Base-by-base conservation (phyloP, 495 filamentous ascomycete genomes). In the Pseudomonodictys pantanalensis region DNA sequence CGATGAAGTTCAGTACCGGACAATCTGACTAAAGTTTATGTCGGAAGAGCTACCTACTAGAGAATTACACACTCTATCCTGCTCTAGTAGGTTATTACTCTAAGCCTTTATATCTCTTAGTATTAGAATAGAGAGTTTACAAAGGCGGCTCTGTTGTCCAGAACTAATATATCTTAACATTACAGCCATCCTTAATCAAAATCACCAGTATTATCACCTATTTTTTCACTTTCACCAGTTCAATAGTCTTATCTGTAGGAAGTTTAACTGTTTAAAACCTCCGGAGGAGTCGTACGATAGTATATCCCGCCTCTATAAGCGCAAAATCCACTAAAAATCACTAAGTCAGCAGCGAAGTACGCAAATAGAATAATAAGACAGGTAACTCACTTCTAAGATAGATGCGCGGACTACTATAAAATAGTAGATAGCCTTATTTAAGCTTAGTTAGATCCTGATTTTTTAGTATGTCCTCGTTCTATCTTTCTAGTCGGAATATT, bases 301-400 rank as follows among this genome's bases (percentile, higher is more conserved):
- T 69, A 57, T 74, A 78, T 15, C 69, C 70, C 2, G 69, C 52
- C 60, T 79, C 68, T 55, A 72, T 70, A 35, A 71, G 56, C 8
- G 72, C 73, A 57, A 78, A 77, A 45, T 78, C 73, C 58, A 55
- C 52, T 55, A 46, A 12, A 17, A 46, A n/a, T 12, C 79, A 42
- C 32, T 22, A 22, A 2, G 43, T 46, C 15, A 44, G 5, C 35
- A 24, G 9, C 35, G 3, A 61, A 71, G 68, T 20, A 71, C 73
- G 0, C 75, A 65, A 55, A 68, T 17, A 8, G 9, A 2, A 30
- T 28, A 10, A 30, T 28, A 10, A 30, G 12, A 6, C 9, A 44
- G 28, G 25, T n/a, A 12, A 57, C 54, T 57, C 28, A 48, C 38
- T 38, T 46, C 71, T 70, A 20, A 72, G 59, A 56, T 64, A 72